These are phyloP conservation scores for Crataegus laevigata DNA, from an alignment of 306 rosid species.

Conservation along the genomic window DNA sequence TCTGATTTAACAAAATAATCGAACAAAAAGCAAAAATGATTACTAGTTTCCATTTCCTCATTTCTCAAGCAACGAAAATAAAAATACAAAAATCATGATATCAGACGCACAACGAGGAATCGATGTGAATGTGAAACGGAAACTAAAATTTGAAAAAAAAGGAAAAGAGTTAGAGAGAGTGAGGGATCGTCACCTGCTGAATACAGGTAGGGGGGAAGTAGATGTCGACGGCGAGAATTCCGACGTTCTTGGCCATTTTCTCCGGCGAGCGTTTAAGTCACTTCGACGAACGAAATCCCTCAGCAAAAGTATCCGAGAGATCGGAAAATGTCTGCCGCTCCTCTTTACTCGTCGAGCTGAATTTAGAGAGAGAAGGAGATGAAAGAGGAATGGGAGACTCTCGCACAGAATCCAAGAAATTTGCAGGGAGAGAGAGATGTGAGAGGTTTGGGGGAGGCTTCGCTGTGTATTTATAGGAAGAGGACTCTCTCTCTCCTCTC, in stretches of 20 bases:
- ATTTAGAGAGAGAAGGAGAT: not conserved
- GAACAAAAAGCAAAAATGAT: not conserved
- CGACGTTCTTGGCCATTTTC: slow-evolving; percentile 78
- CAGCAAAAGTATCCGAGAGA: not conserved
- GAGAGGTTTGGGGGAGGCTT: not conserved
- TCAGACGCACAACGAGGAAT: not conserved
- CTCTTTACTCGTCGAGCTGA: not conserved
- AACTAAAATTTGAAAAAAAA: too few relatives aligned
- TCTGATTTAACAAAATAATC: not conserved
- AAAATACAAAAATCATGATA: not conserved
- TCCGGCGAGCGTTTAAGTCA: not conserved
- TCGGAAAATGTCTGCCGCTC: not conserved
- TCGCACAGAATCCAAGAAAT: not conserved
- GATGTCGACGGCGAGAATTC: slow-evolving; percentile 90
- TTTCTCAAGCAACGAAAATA: not conserved
- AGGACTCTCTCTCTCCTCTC: not conserved
- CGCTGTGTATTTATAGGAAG: slow-evolving; percentile 4
- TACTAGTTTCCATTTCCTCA: not conserved
- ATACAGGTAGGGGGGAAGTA: slow-evolving; percentile 82
- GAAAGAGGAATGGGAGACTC: slow-evolving; percentile 1
- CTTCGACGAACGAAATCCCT: not conserved
- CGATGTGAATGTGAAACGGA: not conserved
- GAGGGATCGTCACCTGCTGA: slow-evolving; percentile 61
- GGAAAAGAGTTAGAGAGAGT: not conserved
- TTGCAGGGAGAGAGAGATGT: not conserved